phyloP scores from a whole-genome alignment of 164 flowering plant genomes.

The Nelumbo lutea region DNA sequence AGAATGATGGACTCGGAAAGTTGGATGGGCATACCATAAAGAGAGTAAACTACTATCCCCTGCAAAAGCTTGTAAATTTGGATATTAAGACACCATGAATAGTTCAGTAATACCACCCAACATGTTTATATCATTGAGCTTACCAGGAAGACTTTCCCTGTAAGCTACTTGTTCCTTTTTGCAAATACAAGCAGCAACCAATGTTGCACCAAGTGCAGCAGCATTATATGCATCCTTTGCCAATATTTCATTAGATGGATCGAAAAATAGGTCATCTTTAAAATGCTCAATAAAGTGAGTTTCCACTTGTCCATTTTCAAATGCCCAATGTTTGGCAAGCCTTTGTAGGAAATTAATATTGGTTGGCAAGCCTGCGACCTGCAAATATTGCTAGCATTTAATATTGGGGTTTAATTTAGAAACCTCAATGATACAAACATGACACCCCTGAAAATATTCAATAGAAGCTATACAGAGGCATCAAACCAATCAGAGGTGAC shows the following conservation, averaged over 20 bases:
- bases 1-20: constrained; percentile 76
- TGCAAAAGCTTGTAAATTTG: constrained; percentile 18
- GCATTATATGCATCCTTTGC: constrained; percentile 36
- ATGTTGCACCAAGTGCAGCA: constrained; percentile 51
- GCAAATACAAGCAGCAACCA: constrained; percentile 80
- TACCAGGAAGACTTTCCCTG: constrained; percentile 44
- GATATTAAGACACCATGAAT: constrained; percentile 6
- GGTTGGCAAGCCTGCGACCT: constrained; percentile 98
- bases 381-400: constrained; percentile 14
- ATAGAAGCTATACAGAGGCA: background rate
- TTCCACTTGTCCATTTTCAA: constrained; percentile 73
- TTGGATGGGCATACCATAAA: constrained; percentile 81
- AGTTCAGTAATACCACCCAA: background rate
- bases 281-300: constrained; percentile 89
- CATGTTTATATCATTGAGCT: constrained; percentile 6
- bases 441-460: background rate
- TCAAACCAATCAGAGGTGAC: background rate
- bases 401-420: background rate
- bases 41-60: constrained; percentile 38
- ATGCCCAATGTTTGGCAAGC: constrained; percentile 84
- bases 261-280: constrained; percentile 65
- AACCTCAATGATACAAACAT: constrained; percentile 2
- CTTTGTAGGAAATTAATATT: constrained; percentile 71
- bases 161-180: constrained; percentile 39
- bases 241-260: constrained; percentile 32